Evolutionary conservation across 1,139 yeast genomes (phyloP), one percentile per base, ranked within the genome.

Genomic region (Arxiozyma slooffiae): DNA sequence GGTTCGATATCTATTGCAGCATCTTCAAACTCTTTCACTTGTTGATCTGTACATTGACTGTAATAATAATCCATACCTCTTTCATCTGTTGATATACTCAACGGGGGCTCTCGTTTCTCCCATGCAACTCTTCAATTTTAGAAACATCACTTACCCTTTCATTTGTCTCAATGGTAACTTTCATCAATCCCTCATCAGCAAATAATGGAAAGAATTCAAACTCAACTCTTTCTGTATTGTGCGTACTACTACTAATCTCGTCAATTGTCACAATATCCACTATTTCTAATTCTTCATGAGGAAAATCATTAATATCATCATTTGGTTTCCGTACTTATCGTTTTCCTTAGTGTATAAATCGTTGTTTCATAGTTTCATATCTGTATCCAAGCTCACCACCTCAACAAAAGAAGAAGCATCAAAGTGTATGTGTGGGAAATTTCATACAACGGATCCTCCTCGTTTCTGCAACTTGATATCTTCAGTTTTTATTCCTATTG

Each of bases 171-270:
- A 42, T 42, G 2, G 38, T 30, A 11, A 54, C 50, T 57, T 55
- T 60, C 20, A 64, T 68, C 47, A 64, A 59, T 1, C 46, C 54
- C 20, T 43, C 52, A 22, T 49, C 48, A 2, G 74, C 68, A 55
- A 81, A 81, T 44, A 81, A 64, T 1, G 85, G 85, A 62, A 80
- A 81, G 38, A 46, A 50, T 39, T 74, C 81, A 63, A 74, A 78
- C 58, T 76, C 81, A 3, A 74, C 77, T 0, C 62, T 64, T 7
- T 59, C 61, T 11, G 43, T 50, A 20, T 41, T 51, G 11, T 41
- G 39, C 26, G 43, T 51, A 22, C 60, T 59, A 4, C 39, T 42
- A 6, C 34, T n/a, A n/a, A n/a, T 41, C 18, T 38, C 21, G 2
- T 22, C 36, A 18, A 21, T 14, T 5, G 36, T 23, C 14, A 36